Base-by-base conservation (phyloP, 2,329 filamentous ascomycete genomes). In the Boeremia lycopersici region DNA sequence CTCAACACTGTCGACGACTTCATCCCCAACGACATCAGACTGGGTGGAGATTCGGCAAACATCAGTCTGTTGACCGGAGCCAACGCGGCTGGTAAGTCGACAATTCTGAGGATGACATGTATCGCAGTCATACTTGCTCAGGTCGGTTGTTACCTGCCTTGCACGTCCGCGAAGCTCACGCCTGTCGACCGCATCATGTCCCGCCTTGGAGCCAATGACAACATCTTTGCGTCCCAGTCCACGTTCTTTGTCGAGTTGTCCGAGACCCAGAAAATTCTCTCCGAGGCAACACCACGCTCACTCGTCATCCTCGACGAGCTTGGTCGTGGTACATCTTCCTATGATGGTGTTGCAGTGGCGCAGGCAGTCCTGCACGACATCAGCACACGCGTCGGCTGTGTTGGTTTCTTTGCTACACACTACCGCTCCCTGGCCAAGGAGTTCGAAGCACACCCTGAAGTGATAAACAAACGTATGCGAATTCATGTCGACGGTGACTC, bases 181-280 rank as follows among this genome's bases (percentile, higher is more conserved):
- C 93, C 95, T 0, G 87, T 96, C 3, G 95, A 99, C 73, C 90
- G 95, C 49, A 98, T 99, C 80, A 99, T 99, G 95, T 98, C 93
- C 9, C 91, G 95, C 40, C 86, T 99, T 0, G 95, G 95, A 9
- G 95, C 95, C 42, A 96, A 98, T 69, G 95, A 99, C 84, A 98
- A 98, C 76, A 99, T 99, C 67, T 98, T 99, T 72, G 95, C 93
- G 1, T 91, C 93, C 0, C 95, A 99, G 75, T 96, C 91, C 12
- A 99, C 95, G 2, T 99, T 99, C 81, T 98, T 99, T 70, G 93
- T 99, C 26, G 95, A 99, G 76, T 81, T 99, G 2, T 93, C 92
- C 0, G 95, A 99, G 74, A 99, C 95, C 0, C 96, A 98, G 80
- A 98, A 98, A 81, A 99, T 99, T 45, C 82, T 99, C 0, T 87